Evolutionary conservation across 2,329 filamentous ascomycete species (phyloP).

Genomic region (Fusarium incarnatum): DNA sequence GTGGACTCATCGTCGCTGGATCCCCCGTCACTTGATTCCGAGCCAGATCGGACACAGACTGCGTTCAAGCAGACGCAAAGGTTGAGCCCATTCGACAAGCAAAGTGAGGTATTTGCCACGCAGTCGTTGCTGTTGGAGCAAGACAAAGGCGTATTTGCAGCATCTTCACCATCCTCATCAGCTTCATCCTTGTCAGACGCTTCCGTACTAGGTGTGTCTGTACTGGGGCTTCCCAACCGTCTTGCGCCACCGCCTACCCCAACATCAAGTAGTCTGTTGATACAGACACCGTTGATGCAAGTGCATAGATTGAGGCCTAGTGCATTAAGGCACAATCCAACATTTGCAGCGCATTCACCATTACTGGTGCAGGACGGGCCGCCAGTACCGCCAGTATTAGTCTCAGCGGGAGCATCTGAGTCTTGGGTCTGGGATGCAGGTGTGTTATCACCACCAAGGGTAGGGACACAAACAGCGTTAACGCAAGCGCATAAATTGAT

Average conservation of each 20-base stretch:
- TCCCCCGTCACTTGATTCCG: no score
- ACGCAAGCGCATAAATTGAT: constrained; percentile 12
- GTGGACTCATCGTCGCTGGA: neutral
- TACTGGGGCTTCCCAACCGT: neutral
- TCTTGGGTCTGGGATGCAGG: no score
- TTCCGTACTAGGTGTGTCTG: neutral
- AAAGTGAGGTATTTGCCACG: neutral
- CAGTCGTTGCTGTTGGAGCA: constrained; percentile 11
- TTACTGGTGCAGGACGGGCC: neutral
- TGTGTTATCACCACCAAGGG: no score
- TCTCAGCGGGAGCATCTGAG: no score
- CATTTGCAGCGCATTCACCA: neutral
- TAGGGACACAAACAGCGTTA: constrained; percentile 13
- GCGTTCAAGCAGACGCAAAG: no score
- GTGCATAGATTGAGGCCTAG: neutral
- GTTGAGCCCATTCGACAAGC: neutral
- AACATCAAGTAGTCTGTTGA: neutral
- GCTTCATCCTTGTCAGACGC: neutral
- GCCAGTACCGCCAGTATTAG: neutral
- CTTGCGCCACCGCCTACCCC: neutral
- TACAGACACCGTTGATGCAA: neutral
- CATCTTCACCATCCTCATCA: no score
- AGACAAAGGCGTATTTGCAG: neutral
- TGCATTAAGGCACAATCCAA: neutral
- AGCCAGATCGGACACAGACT: no score